Percentiles rank a stretch among this genome's conserved stretches.
Conservation (phyloP, 1,139 yeast species). For the Magnusiomyces suaveolens region DNA sequence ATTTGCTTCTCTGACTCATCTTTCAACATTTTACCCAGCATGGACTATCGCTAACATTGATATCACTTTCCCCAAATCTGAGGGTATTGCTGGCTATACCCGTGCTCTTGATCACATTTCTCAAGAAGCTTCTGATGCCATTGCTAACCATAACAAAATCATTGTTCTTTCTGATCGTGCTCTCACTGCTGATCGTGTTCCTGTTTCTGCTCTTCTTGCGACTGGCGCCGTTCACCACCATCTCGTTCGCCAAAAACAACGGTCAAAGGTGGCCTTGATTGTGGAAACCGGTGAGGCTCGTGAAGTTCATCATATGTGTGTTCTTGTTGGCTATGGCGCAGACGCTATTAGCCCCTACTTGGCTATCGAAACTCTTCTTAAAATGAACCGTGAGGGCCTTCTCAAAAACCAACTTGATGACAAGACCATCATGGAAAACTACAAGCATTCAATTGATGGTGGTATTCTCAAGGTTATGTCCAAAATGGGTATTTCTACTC, state of each 20-base stretch:
- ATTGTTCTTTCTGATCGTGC: slow-evolving; percentile 67
- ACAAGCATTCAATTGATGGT: slow-evolving; percentile 72
- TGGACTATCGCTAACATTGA: slow-evolving; percentile 82
- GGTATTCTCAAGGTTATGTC: slow-evolving; percentile 97
- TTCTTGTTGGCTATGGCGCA: slow-evolving; percentile 92
- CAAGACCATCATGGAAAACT: slow-evolving; percentile 58
- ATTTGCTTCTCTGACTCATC: slow-evolving; percentile 60
- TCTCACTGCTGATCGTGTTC: slow-evolving; percentile 52
- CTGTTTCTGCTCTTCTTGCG: slow-evolving; percentile 88
- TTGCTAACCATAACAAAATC: slow-evolving; percentile 63
- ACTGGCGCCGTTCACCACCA: slow-evolving; percentile 96
- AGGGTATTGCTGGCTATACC: slow-evolving; percentile 79
- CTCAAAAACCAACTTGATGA: slow-evolving; percentile 49
- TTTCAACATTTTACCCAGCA: slow-evolving; percentile 65
- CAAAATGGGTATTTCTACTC: slow-evolving; percentile 97
- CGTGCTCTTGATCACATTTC: slow-evolving; percentile 80
- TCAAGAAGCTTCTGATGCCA: slow-evolving; percentile 77
- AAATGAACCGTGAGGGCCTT: slow-evolving; percentile 75
- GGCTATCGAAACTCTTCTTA: slow-evolving; percentile 79
- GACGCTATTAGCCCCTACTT: slow-evolving; percentile 92
- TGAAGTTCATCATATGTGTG: slow-evolving; percentile 94
- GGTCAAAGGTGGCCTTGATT: slow-evolving; percentile 86
- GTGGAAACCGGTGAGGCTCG: slow-evolving; percentile 95
- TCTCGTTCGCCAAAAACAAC: slow-evolving; percentile 88
- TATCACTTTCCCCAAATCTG: slow-evolving; percentile 76